Evolutionary conservation across 2,329 filamentous ascomycete genomes (phyloP), one percentile per base, ranked within the genome.

Genomic region (Colletotrichum endophyticum): DNA sequence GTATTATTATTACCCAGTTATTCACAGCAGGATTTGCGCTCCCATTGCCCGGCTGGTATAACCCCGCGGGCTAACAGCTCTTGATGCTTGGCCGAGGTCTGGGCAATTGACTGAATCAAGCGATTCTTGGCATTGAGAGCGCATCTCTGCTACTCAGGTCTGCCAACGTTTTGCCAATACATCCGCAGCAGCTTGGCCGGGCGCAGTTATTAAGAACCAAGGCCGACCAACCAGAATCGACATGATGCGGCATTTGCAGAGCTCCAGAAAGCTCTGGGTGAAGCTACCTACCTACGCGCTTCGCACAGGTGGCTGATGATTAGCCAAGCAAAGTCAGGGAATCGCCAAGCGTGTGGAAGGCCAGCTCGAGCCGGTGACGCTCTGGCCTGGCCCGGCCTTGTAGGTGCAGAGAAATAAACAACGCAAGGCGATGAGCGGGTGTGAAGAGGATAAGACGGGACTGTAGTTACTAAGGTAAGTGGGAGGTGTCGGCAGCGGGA

Each of bases 171-270:
- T 70, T 74, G 71, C 70, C 71, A 74, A 74, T 32, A 25, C n/a
- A 13, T 73, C 70, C 66, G 74, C 71, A 73, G 70, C 74, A 64
- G 57, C 71, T 76, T 70, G 74, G 71, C 71, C 64, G 59, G 74
- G 71, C 74, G 71, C 74, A 74, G 71, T 57, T 27, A 19, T 5
- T 11, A 27, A n/a, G 16, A 19, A 32, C 22, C 16, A 27, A 34
- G 34, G 5, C 30, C 19, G 16, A 15, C 53, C 56, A 44, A 25
- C 39, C 57, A 66, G 56, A 39, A 19, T 53, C 5, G 39, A 62
- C 64, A n/a, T 61, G n/a, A 69, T 69, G 71, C 34, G 63, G 64
- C 22, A 36, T 72, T 66, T 66, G 16, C 25, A 44, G 15, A 67
- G 53, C 34, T 32, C 30, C 16, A 22, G 6, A 32, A 16, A 28